Evolutionary conservation across 805 yeast genomes (phyloP).

Genomic region (Yarrowia porcina): DNA sequence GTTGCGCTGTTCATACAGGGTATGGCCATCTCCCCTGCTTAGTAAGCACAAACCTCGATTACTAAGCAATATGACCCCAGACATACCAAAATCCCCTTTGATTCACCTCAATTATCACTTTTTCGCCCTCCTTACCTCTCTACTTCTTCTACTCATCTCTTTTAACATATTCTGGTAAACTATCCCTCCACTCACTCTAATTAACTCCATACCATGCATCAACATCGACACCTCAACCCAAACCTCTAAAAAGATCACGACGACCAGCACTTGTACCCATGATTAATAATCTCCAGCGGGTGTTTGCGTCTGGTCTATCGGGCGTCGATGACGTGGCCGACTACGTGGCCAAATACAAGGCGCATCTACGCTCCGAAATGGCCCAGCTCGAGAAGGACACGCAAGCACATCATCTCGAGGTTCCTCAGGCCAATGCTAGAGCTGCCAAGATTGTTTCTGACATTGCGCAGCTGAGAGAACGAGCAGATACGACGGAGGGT

Average conservation of each 20-base stretch:
- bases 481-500: constrained; percentile 55
- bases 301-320: constrained; percentile 39
- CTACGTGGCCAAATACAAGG: constrained; percentile 52
- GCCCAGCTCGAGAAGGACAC: constrained; percentile 39
- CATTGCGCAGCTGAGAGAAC: constrained; percentile 47
- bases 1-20: too few relatives aligned
- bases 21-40: too few relatives aligned
- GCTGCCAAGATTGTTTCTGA: constrained; percentile 41
- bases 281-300: constrained; percentile 20
- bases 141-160: too few relatives aligned
- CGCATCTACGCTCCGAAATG: constrained; percentile 42
- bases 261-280: neutral
- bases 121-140: too few relatives aligned
- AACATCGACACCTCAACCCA: neutral
- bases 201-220: neutral
- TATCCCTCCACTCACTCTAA: neutral
- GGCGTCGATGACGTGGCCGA: constrained; percentile 51
- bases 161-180: too few relatives aligned
- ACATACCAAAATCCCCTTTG: too few relatives aligned
- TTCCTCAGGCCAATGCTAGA: constrained; percentile 38
- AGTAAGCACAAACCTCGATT: too few relatives aligned
- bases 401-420: constrained; percentile 30
- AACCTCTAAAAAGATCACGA: neutral
- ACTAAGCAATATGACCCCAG: too few relatives aligned
- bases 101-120: too few relatives aligned